phyloP scores from a whole-genome alignment of 129 eudicot genomes.

The Lonicera japonica region DNA sequence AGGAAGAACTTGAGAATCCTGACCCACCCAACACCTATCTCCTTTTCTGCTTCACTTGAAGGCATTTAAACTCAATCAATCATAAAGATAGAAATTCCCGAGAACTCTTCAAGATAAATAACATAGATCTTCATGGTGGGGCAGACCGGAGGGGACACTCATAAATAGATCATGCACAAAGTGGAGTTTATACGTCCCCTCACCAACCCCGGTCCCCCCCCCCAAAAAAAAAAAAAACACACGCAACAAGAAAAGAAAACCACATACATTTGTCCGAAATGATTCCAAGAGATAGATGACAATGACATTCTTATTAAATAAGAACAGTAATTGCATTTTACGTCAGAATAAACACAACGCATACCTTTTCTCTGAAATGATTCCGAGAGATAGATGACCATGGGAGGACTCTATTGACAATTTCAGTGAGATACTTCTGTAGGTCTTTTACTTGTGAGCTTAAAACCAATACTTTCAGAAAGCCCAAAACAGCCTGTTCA shows the following conservation, averaged over 20 bases:
- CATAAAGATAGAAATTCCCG: too few species aligned
- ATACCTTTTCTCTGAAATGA: conserved; percentile 85
- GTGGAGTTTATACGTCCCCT: too few species aligned
- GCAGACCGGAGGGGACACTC: too few species aligned
- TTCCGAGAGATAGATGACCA: conserved; percentile 95
- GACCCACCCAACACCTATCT: too few species aligned
- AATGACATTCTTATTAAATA: conserved; percentile 25
- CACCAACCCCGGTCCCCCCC: too few species aligned
- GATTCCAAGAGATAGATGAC: conserved; percentile 92
- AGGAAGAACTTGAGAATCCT: too few species aligned
- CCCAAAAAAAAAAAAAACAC: too few species aligned
- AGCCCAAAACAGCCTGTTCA: conserved; percentile 89
- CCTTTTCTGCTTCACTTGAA: too few species aligned
- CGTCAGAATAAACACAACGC: not conserved
- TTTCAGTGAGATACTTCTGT: conserved; percentile 52
- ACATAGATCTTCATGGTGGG: too few species aligned
- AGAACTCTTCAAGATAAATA: too few species aligned
- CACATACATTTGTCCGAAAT: conserved; percentile 79
- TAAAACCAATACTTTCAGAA: conserved; percentile 84
- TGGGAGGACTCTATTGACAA: conserved; percentile 64
- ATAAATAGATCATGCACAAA: too few species aligned
- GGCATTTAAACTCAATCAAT: too few species aligned
- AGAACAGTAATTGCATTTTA: not conserved
- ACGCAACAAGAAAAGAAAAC: not conserved
- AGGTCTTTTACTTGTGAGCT: conserved; percentile 55